Conservation (phyloP, 2,329 filamentous ascomycete genomes). For the Phaeoacremonium minimum region DNA sequence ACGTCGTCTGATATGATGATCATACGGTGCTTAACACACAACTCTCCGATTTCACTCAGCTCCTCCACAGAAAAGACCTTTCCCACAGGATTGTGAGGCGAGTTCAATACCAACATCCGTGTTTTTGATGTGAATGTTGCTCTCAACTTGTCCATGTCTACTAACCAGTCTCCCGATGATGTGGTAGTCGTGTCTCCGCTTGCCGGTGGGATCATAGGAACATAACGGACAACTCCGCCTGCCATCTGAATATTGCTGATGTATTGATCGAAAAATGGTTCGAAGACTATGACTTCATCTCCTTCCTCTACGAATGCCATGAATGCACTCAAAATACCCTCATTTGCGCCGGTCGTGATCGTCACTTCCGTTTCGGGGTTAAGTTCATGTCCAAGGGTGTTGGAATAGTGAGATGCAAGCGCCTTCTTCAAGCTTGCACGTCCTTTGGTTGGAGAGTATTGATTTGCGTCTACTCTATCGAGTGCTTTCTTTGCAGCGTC, state of each 20-base stretch:
- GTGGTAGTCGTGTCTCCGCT: not conserved
- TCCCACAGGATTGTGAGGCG: constrained; percentile 96
- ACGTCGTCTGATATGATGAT: not conserved
- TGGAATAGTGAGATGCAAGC: too few species aligned
- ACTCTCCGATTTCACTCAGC: constrained; percentile 75
- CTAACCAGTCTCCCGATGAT: too few species aligned
- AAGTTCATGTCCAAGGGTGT: too few species aligned
- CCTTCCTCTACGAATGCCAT: constrained; percentile 94
- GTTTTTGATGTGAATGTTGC: too few species aligned
- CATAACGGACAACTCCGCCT: not conserved
- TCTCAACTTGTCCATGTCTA: too few species aligned
- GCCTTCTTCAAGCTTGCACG: too few species aligned
- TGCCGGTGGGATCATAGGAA: not conserved
- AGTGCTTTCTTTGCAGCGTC: too few species aligned
- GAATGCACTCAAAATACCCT: constrained; percentile 47
- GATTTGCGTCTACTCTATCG: too few species aligned
- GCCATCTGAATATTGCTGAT: too few species aligned
- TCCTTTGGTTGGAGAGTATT: too few species aligned
- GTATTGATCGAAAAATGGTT: constrained; percentile 61
- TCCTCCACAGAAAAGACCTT: constrained; percentile 89
- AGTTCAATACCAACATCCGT: too few species aligned
- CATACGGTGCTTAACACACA: constrained; percentile 67
- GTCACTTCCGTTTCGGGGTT: too few species aligned
- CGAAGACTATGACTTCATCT: constrained; percentile 95
- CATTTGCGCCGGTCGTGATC: constrained; percentile 1